Conservation (phyloP, 805 yeast species). For the Scheffersomyces stipitis region DNA sequence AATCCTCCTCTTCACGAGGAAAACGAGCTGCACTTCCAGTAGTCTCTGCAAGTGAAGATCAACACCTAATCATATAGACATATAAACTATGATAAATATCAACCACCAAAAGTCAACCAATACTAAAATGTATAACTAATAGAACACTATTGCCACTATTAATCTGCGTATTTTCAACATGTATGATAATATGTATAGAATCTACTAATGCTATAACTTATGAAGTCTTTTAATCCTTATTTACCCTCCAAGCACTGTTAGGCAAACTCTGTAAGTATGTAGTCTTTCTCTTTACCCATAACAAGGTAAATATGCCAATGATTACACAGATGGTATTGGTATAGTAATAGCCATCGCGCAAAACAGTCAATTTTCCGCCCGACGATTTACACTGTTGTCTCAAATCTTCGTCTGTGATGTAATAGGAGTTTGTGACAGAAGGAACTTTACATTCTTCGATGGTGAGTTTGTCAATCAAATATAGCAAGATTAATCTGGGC, state of each 20-base stretch:
- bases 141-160: no score
- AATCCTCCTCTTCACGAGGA: no score
- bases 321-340: constrained; percentile 72
- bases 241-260: constrained; percentile 72
- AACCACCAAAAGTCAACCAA: no score
- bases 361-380: constrained; percentile 55
- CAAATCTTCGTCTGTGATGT: constrained; percentile 28
- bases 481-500: constrained; percentile 84
- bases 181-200: no score
- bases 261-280: constrained; percentile 70
- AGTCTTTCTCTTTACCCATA: constrained; percentile 67
- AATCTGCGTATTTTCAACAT: no score
- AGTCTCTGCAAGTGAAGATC: no score
- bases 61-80: no score
- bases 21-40: no score
- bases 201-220: no score
- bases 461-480: constrained; percentile 78
- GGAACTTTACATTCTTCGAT: constrained; percentile 53
- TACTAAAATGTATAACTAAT: no score
- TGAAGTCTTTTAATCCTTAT: no score
- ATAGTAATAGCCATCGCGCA: constrained; percentile 80
- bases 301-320: constrained; percentile 64
- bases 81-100: no score
- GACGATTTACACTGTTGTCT: constrained; percentile 50
- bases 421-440: constrained; percentile 3